Percentiles rank a stretch among this genome's conserved stretches.
These are phyloP conservation scores for Colletotrichum ledebouriae DNA, from an alignment of 2,329 filamentous ascomycete species.

Conservation along the genomic window DNA sequence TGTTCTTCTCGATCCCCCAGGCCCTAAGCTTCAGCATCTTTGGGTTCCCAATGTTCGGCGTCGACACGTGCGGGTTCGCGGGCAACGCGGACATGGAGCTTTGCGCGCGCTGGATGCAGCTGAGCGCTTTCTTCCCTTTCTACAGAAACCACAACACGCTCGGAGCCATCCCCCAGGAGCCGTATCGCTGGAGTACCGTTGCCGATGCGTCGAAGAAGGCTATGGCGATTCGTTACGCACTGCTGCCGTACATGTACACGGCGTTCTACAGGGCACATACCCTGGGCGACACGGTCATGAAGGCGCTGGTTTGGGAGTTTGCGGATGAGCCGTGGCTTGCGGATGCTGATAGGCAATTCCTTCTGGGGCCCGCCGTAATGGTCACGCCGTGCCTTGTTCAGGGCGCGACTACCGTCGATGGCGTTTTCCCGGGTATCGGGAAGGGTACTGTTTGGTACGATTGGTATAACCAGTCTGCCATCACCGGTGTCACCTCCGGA, in stretches of 20 bases:
- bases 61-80: slow-evolving; percentile 78
- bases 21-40: slow-evolving; percentile 80
- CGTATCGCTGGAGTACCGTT: slow-evolving; percentile 77
- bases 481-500: slow-evolving; percentile 58
- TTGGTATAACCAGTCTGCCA: slow-evolving; percentile 77
- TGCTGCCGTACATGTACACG: slow-evolving; percentile 84
- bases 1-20: slow-evolving; percentile 83
- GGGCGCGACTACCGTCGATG: slow-evolving; percentile 71
- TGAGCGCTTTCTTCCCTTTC: slow-evolving; percentile 82
- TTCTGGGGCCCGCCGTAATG: slow-evolving; percentile 75
- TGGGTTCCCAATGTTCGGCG: slow-evolving; percentile 83
- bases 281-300: slow-evolving; percentile 77
- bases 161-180: slow-evolving; percentile 74
- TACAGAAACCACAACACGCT: slow-evolving; percentile 82
- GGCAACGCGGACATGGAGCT: slow-evolving; percentile 77
- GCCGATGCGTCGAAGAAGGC: slow-evolving; percentile 73
- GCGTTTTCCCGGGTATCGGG: slow-evolving; percentile 74
- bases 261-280: slow-evolving; percentile 76
- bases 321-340: slow-evolving; percentile 77
- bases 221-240: slow-evolving; percentile 77
- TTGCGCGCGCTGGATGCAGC: slow-evolving; percentile 80
- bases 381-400: slow-evolving; percentile 77
- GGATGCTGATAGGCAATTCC: slow-evolving; percentile 77
- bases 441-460: slow-evolving; percentile 76
- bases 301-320: slow-evolving; percentile 81